Base-by-base conservation (phyloP, 352 stramenopile species). In the Globisporangium iwayamae region DNA sequence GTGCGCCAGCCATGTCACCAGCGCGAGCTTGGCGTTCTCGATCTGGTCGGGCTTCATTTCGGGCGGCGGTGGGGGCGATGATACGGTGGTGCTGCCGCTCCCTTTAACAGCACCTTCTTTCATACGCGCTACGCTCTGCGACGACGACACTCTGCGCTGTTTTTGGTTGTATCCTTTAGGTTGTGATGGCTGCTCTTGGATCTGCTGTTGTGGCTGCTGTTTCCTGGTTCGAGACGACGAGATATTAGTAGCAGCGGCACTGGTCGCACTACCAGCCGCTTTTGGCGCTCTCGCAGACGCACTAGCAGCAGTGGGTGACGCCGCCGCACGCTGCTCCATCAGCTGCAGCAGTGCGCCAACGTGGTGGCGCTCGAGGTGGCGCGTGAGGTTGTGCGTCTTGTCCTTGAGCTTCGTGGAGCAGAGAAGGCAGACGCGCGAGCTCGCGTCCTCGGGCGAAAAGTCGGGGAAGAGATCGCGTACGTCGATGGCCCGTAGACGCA, bases 321-420 rank as follows among this genome's bases (percentile, higher is more conserved):
- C 66, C 6, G 71, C 57, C 4, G 63, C 69, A 18, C 75, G 78
- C 51, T 87, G 78, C 56, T 82, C 78, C 34, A 87, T 50, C 25
- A 85, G 25, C 72, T 84, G 78, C 39, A 83, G 50, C 51, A 87
- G 56, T 2, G 78, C 78, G 2, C 65, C 76, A 25, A 75, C 64
- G 60, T 85, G 78, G 46, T 85, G 78, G 25, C 78, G 72, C 67
- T 87, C 78, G 47, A 85, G 52, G 62, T 87, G 78, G 0, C 76
- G 78, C 64, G 73, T 87, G n/a, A 87, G 74, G 63, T 83, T 85
- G 68, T 87, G 78, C 30, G 78, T 87, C 68, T 85, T 87, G 70
- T 87, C 78, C 67, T 85, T 87, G 56, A 87, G 72, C 46, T 72
- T 73, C 55, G 69, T 68, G 22, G 55, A 38, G 65, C 78, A 85